Evolutionary conservation across 768 basidiomycete species (phyloP), one percentile per base, ranked within the genome.

Genomic region (Tylopilus felleus): DNA sequence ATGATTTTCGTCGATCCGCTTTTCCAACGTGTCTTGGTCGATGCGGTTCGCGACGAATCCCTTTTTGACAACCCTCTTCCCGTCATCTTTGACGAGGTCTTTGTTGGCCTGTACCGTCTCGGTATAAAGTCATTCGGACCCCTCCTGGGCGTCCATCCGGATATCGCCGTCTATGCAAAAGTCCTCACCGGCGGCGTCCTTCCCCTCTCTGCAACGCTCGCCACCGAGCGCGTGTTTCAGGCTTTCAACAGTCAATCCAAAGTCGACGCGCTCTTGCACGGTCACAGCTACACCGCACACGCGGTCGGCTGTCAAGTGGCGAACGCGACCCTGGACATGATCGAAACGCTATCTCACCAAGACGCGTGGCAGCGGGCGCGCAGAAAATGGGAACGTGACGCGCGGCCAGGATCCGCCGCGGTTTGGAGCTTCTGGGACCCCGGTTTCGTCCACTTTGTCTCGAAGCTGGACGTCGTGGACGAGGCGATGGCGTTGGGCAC

Each of bases 1-100:
- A 98, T 98, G 96, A 77, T 93, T 28, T 98, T 98, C 64, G 92
- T 98, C 23, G 96, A 98, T 66, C 96, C 96, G 9, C 83, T 98
- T 40, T 98, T 96, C 78, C 96, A 98, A 68, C 81, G 91, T 25
- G 75, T 93, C 28, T 70, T 98, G 59, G 74, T 98, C 38, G 93
- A 97, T 61, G 79, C 83, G 3, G 89, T 91, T 6, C 85, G 96
- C 53, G 70, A 77, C 23, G 63, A 65, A 29, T 68, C 67, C 13
- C 60, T 74, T 13, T 69, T 73, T 14, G 48, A 67, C 6, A 58
- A 69, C 8, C 88, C 89, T 4, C 75, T 98, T 14, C 93, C 96
- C 0, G 87, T 98, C 59, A 84, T 98, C 53, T 98, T 90, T 63
- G 96, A 98, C 68, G 96, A 98, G 70, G 96, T 98, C 10, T 98